Percentiles rank a stretch among this genome's conserved stretches.
Conservation (phyloP, 2,329 filamentous ascomycete species). For the Paecilomyces sp. region DNA sequence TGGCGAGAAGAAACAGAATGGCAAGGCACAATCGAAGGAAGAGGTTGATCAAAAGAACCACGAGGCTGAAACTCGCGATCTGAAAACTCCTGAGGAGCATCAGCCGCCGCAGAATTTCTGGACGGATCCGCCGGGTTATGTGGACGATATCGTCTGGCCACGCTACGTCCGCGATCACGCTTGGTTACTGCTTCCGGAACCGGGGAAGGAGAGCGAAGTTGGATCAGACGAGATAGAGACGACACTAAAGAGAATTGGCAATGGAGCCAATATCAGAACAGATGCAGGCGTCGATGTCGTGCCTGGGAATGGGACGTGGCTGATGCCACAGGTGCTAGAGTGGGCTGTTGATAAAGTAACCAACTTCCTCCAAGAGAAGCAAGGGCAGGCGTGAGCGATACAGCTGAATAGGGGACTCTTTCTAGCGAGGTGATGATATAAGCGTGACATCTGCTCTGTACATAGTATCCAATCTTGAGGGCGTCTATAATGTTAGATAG, state of each 20-base stretch:
- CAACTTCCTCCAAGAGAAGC: slow-evolving; percentile 15
- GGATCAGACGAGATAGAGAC: slow-evolving; percentile 33
- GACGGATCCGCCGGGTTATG: slow-evolving; percentile 89
- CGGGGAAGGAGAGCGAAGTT: slow-evolving; percentile 52
- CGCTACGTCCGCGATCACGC: slow-evolving; percentile 78
- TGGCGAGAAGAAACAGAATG: slow-evolving; percentile 2
- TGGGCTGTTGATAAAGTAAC: slow-evolving; percentile 64
- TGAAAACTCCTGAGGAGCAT: slow-evolving; percentile 17
- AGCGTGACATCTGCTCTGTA: not conserved
- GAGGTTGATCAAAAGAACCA: slow-evolving; percentile 18
- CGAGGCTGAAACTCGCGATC: not conserved
- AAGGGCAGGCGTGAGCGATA: not conserved
- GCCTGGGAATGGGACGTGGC: slow-evolving; percentile 46
- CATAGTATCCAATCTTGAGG: not conserved
- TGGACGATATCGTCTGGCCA: slow-evolving; percentile 92
- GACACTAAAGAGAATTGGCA: slow-evolving; percentile 21
- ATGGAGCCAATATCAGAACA: slow-evolving; percentile 37
- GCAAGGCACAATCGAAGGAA: slow-evolving; percentile 3
- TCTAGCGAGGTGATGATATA: not conserved
- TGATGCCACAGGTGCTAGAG: slow-evolving; percentile 55
- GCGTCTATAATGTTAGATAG: not conserved
- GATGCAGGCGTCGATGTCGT: slow-evolving; percentile 38
- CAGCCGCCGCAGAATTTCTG: slow-evolving; percentile 68
- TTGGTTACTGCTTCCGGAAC: slow-evolving; percentile 66
- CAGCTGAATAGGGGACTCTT: not conserved